Conservation (phyloP, 176 grass and related monocot species). For the Zoysia pacifica region DNA sequence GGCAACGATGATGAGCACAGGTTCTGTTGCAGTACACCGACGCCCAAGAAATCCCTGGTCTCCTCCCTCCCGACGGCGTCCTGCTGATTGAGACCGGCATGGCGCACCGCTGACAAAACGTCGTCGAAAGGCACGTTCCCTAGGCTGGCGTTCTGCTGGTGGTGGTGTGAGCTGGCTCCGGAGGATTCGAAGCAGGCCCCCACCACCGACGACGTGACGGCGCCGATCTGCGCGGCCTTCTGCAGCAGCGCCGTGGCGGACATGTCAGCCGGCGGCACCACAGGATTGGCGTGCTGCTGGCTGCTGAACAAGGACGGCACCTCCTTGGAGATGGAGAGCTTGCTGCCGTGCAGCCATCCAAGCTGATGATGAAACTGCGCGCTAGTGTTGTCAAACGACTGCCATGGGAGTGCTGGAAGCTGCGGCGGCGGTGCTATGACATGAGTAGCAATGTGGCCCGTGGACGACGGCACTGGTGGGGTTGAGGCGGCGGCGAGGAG, state of each 20-base stretch:
- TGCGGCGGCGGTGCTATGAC: background rate
- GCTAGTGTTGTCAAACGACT: too few relatives aligned
- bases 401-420: background rate
- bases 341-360: background rate
- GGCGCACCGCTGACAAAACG: conserved; percentile 45
- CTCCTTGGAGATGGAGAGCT: conserved; percentile 46
- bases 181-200: too few relatives aligned
- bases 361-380: too few relatives aligned
- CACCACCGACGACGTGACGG: conserved; percentile 18
- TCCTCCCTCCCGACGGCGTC: conserved; percentile 52
- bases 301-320: conserved; percentile 60
- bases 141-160: conserved; percentile 34
- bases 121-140: conserved; percentile 48
- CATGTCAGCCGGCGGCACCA: conserved; percentile 43
- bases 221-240: conserved; percentile 76
- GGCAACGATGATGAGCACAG: conserved; percentile 67
- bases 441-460: rapidly evolving
- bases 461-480: background rate
- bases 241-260: conserved; percentile 86
- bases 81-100: conserved; percentile 36
- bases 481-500: too few relatives aligned
- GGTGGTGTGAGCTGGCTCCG: background rate
- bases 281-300: conserved; percentile 50
- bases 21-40: conserved; percentile 58
- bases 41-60: conserved; percentile 91